Evolutionary conservation across 164 flowering plant genomes (phyloP), one percentile per base, ranked within the genome.

Genomic region (Santalum album): DNA sequence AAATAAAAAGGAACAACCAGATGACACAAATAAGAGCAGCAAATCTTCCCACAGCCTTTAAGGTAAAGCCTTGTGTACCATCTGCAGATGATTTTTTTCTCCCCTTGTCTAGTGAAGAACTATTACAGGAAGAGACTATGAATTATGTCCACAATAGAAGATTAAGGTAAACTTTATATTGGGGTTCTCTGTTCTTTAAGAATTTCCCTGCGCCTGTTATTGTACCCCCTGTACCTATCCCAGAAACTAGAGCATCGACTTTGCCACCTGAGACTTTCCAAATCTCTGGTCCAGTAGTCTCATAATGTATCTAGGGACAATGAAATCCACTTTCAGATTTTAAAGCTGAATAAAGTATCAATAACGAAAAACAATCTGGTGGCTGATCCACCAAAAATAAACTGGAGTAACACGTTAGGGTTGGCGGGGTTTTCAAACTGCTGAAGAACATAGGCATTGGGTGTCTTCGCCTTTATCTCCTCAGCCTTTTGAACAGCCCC

Each of bases 181-280:
- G 22, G 90, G 84, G 42, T 85, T 85, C 42, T 77, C 54, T 69
- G n/a, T 86, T 82, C 67, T 77, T 86, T 7, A 88, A 81, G 56
- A 24, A 88, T 53, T 66, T 74, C 40, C 96, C 96, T 7, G 80
- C 72, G 45, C 96, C 96, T 3, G 90, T 77, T 40, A 88, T 64
- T 18, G 96, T 88, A 21, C 96, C 96, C 0, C 94, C 94, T 14
- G 90, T 85, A n/a, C 96, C 94, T 49, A 85, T 76, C 16, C 96
- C 92, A 53, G 83, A 72, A 58, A 85, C 80, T 56, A 88, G 50
- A 20, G 79, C 83, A 69, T 85, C 96, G 40, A 88, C 49, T 60
- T 81, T 83, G 43, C 84, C 96, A 23, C 67, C 74, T 0, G 90
- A 54, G 23, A 71, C 83, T 69, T 74, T 74, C 96, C 96, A 87